Evolutionary conservation across 176 grass and related monocot species (phyloP), one percentile per base, ranked within the genome.

Genomic region (Oryza glaberrima): DNA sequence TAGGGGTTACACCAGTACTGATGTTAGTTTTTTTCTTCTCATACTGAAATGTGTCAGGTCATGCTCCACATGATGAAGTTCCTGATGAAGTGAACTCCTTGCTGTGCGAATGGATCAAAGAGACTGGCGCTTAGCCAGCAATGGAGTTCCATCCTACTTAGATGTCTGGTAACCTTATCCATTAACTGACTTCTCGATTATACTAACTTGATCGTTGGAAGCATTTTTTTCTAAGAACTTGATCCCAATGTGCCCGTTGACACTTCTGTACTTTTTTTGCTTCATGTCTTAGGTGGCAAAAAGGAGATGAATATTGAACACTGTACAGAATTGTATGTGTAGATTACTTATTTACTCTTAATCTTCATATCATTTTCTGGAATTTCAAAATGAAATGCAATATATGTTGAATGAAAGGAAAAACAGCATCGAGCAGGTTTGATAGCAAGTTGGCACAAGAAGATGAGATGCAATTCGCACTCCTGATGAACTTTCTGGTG

Each of bases 31-130:
- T 32, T 23, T 2, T 22, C 35, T 83, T 46, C 23, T 77, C 72
- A 40, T 34, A 51, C 5, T 67, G 36, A 84, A 73, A 67, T 88
- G 76, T 67, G 43, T 69, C 79, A 98, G 96, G 96, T 14, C 96
- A 98, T 78, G 90, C 89, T 85, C 87, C 93, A 8, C 93, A 98
- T 3, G 91, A 98, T 93, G 96, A 98, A 87, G 82, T 98, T 73
- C 91, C 96, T 34, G 87, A 81, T 38, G 78, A 95, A 89, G 96
- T 95, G 45, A 98, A 98, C 65, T 61, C 81, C 64, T 48, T 92
- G 76, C 60, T 95, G 9, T 90, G 67, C 23, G 83, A 95, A 77
- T 98, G 93, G 96, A 84, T 68, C 54, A 90, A 78, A 26, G 75
- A 77, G 77, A 73, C 48, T 67, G 92, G 90, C 79, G 79, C 86